Evolutionary conservation across 805 yeast species (phyloP), one percentile per base, ranked within the genome.

Genomic region (Alloascoidea hylecoeti): DNA sequence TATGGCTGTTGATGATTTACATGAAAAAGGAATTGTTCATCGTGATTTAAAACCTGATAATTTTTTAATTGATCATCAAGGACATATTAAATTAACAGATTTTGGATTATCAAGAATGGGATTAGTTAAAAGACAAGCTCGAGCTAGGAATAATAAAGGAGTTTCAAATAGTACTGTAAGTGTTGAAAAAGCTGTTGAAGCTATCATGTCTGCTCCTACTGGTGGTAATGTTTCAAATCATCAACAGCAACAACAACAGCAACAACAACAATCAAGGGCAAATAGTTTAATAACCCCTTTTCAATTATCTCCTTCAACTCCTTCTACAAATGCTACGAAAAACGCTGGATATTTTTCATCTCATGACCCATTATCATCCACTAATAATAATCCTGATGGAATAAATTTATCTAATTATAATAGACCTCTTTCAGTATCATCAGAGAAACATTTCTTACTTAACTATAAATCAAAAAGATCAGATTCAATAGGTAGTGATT

Each of bases 21-120:
- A 92, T 58, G 62, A 70, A 38, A 71, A 82, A 47, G 95, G 95
- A 0, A 84, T 94, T 38, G 81, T 92, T 39, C 98, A 92, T 57
- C 76, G 96, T 49, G 99, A 92, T 56, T 63, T 92, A 51, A 92
- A 92, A 53, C 98, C 98, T 0, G 98, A 92, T 52, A 92, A 92
- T 49, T 56, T 92, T 27, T 63, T 92, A 45, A 86, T 92, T 46
- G 97, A 88, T 53, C 64, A 72, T 39, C 62, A 64, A 27, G 99
- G 99, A 0, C 98, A 92, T 58, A 56, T 92, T 43, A 92, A 92
- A 56, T 60, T 94, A 43, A 88, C 96, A 1, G 98, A 92, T 58
- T 92, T 92, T 63, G 99, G 98, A 1, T 66, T 92, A 34, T 82
- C 95, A 5, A 66, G 94, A 52, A 76, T 86, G 66, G 96, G 96